phyloP scores from a whole-genome alignment of 495 filamentous ascomycete species.

The Lasiosphaeriaceae sp. region DNA sequence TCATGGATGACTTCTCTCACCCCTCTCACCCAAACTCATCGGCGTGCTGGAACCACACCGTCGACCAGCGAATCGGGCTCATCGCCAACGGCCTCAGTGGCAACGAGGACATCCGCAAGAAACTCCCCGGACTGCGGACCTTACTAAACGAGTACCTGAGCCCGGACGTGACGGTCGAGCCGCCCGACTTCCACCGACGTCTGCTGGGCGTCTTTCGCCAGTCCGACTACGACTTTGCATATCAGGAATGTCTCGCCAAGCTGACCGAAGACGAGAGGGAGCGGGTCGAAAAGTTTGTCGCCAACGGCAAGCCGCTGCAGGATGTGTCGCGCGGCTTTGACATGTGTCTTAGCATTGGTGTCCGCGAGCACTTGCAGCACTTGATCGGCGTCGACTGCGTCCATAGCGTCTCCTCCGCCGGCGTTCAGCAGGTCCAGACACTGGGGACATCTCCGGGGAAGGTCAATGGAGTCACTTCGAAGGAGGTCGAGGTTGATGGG shows the following conservation, averaged over 20 bases:
- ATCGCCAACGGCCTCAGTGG: background rate
- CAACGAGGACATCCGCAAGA: background rate
- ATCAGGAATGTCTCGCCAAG: conserved; percentile 1
- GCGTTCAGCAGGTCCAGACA: background rate
- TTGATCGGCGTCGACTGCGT: background rate
- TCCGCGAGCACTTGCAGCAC: conserved; percentile 8
- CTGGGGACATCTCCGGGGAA: background rate
- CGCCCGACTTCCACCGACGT: conserved; percentile 3
- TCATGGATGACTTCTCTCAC: background rate
- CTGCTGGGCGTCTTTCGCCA: conserved; percentile 11
- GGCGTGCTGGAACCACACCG: background rate
- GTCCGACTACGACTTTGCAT: conserved; percentile 4
- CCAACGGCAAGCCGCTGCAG: background rate
- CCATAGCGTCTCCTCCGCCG: background rate
- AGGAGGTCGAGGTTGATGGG: background rate
- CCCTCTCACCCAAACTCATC: background rate
- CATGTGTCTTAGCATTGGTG: conserved; percentile 5
- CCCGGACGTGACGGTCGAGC: background rate
- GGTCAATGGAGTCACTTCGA: background rate
- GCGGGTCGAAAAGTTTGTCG: background rate
- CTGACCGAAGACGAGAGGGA: background rate
- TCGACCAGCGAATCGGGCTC: background rate
- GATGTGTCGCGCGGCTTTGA: conserved; percentile 4
- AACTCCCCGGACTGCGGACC: background rate
- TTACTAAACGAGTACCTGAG: background rate